phyloP scores from a whole-genome alignment of 139 green algal species.

The Gonium pectorale region DNA sequence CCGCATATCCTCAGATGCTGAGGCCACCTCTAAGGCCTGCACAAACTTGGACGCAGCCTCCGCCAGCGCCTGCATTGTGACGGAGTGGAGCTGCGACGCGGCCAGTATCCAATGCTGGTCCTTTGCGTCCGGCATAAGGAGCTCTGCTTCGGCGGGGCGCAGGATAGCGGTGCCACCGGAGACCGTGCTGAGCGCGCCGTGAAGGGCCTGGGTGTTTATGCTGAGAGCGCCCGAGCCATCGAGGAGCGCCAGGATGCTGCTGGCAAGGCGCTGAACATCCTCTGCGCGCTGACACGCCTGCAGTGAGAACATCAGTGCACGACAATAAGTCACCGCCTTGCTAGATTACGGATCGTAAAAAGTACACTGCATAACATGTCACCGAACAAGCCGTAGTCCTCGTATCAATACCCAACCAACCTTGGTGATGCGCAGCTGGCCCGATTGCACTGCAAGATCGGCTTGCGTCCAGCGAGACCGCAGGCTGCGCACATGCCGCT shows the following conservation, averaged over 20 bases:
- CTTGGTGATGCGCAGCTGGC: slow-evolving; percentile 38
- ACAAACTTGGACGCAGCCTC: slow-evolving; percentile 2
- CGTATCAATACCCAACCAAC: too few relatives aligned
- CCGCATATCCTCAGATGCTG: background rate
- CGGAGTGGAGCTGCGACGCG: slow-evolving; percentile 32
- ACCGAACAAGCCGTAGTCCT: too few relatives aligned
- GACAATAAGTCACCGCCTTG: too few relatives aligned
- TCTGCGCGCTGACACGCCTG: slow-evolving; percentile 30
- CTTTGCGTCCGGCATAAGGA: too few relatives aligned
- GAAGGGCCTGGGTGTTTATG: background rate
- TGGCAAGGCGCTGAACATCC: slow-evolving; percentile 8
- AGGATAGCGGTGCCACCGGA: too few relatives aligned
- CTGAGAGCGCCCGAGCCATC: background rate
- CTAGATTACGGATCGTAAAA: too few relatives aligned
- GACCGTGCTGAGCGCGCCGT: background rate
- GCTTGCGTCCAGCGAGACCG: background rate
- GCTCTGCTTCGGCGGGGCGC: too few relatives aligned
- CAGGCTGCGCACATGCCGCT: background rate
- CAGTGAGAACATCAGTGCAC: background rate
- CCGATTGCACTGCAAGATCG: background rate
- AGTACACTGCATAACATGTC: too few relatives aligned
- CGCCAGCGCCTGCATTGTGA: slow-evolving; percentile 16
- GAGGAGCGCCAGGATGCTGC: background rate
- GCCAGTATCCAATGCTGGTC: background rate
- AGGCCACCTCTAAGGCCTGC: background rate